These are phyloP conservation scores for Kazachstania sp. DNA, from an alignment of 1,139 yeast genomes.

Conservation along the genomic window DNA sequence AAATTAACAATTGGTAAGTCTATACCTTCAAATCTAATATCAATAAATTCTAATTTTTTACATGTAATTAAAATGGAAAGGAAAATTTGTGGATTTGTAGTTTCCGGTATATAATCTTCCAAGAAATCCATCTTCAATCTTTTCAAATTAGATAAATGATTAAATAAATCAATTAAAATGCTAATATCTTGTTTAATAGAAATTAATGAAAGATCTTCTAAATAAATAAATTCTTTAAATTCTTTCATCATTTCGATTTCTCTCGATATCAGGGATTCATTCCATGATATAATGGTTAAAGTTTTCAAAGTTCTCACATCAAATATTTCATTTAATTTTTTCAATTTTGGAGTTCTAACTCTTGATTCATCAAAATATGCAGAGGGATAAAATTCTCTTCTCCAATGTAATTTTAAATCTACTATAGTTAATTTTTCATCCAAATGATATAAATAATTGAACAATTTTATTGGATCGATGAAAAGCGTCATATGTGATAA, in stretches of 20 bases:
- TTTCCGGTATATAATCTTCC: constrained; percentile 30
- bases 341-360: constrained; percentile 15
- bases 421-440: constrained; percentile 29
- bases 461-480: constrained; percentile 33
- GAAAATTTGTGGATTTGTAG: constrained; percentile 30
- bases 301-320: constrained; percentile 31
- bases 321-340: constrained; percentile 31
- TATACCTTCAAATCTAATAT: constrained; percentile 32
- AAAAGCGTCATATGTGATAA: constrained; percentile 32
- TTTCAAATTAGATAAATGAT: constrained; percentile 27
- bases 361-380: constrained; percentile 16
- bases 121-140: constrained; percentile 36
- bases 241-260: constrained; percentile 31
- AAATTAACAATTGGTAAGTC: constrained; percentile 30
- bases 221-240: constrained; percentile 30
- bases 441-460: constrained; percentile 30
- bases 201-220: constrained; percentile 35
- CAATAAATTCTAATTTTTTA: constrained; percentile 33
- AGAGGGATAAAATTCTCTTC: constrained; percentile 33
- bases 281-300: constrained; percentile 37
- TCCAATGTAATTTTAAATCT: constrained; percentile 34
- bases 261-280: constrained; percentile 28
- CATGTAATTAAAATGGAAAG: constrained; percentile 30
- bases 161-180: constrained; percentile 27
- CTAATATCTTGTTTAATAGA: constrained; percentile 32